Evolutionary conservation across 306 rosid genomes (phyloP).

Genomic region (Dicorynia guianensis): DNA sequence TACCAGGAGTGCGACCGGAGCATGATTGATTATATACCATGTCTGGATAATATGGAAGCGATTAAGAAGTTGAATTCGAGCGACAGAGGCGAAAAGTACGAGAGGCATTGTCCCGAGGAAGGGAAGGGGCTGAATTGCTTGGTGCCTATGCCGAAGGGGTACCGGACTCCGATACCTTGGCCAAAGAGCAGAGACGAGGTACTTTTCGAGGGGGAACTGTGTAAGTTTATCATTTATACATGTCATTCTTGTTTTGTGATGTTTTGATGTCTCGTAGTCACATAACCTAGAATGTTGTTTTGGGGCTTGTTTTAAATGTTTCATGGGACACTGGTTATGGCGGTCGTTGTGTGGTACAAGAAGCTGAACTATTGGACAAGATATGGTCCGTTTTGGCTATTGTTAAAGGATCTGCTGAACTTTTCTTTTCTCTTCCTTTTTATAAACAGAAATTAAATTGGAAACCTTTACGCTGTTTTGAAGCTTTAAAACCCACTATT

Average conservation of each 20-base stretch:
- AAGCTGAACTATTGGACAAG: slow-evolving; percentile 44
- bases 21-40: slow-evolving; percentile 79
- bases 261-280: neutral
- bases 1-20: slow-evolving; percentile 54
- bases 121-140: slow-evolving; percentile 65
- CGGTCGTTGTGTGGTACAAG: neutral
- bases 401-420: neutral
- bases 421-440: too few species aligned
- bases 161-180: slow-evolving; percentile 70
- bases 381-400: too few species aligned
- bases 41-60: slow-evolving; percentile 73
- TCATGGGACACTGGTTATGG: neutral
- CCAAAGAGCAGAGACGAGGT: slow-evolving; percentile 92
- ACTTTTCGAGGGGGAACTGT: slow-evolving; percentile 38
- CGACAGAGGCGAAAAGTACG: slow-evolving; percentile 65
- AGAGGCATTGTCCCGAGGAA: slow-evolving; percentile 75
- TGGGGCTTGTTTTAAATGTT: neutral
- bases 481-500: too few species aligned
- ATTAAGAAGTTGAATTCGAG: slow-evolving; percentile 47
- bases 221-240: slow-evolving; percentile 30
- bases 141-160: slow-evolving; percentile 70
- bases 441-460: neutral
- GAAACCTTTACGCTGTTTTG: neutral
- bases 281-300: neutral
- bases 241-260: neutral